A percentile compares a stretch with the other conserved stretches of the same genome.
Conservation (phyloP, 2,329 filamentous ascomycete genomes). For the Colletotrichum incanum region DNA sequence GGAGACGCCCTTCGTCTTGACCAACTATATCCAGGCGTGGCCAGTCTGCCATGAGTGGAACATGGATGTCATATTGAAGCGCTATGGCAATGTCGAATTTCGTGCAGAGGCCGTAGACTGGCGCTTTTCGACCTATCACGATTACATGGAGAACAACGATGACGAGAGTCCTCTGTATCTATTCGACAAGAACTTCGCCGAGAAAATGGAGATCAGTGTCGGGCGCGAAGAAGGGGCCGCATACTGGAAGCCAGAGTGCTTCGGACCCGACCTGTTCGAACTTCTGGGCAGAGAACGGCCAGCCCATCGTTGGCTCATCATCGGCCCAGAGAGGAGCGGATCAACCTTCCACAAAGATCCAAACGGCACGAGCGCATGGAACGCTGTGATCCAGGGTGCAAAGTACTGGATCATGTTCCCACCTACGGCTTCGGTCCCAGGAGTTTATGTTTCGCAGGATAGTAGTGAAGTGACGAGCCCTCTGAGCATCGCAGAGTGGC, state of each 20-base stretch:
- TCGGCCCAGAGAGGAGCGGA: constrained; percentile 88
- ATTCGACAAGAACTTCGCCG: constrained; percentile 88
- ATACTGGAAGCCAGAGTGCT: constrained; percentile 88
- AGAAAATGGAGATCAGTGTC: constrained; percentile 85
- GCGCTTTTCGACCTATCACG: constrained; percentile 84
- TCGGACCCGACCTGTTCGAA: constrained; percentile 88
- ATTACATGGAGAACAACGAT: constrained; percentile 83
- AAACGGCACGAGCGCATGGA: constrained; percentile 87
- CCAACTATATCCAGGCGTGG: constrained; percentile 86
- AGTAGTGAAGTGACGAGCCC: constrained; percentile 95
- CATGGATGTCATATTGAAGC: constrained; percentile 74
- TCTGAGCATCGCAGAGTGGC: constrained; percentile 96
- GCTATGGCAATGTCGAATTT: constrained; percentile 79
- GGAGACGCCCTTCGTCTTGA: constrained; percentile 88
- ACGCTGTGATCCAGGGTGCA: constrained; percentile 88
- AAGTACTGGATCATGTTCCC: constrained; percentile 99
- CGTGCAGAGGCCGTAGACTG: constrained; percentile 95
- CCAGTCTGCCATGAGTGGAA: constrained; percentile 84
- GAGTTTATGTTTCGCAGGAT: constrained; percentile 91
- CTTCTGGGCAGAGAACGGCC: constrained; percentile 84
- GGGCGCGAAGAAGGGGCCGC: constrained; percentile 65
- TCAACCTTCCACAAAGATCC: constrained; percentile 95
- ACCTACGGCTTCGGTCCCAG: constrained; percentile 82
- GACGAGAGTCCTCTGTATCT: constrained; percentile 95
- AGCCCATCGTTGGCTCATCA: constrained; percentile 92